Conservation (phyloP, 768 basidiomycete species). For the Hemileccinum rubropunctum region DNA sequence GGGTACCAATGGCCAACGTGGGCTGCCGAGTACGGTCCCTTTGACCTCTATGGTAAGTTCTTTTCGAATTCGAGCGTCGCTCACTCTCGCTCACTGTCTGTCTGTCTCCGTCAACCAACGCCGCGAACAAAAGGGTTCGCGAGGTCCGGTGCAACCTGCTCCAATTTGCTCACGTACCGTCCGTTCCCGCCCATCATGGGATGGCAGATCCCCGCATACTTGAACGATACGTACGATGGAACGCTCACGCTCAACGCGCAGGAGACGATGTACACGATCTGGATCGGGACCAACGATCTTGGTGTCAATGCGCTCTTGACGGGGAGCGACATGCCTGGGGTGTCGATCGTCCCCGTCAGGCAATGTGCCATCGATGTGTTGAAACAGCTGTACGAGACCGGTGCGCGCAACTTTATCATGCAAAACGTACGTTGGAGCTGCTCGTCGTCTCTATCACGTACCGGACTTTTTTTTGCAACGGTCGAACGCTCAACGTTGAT, state of each 20-base stretch:
- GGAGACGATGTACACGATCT: slow-evolving; percentile 60
- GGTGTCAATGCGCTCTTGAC: slow-evolving; percentile 54
- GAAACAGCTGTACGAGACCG: slow-evolving; percentile 50
- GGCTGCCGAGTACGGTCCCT: slow-evolving; percentile 51
- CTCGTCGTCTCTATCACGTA: no score
- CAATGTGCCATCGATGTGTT: slow-evolving; percentile 61
- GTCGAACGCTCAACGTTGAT: no score
- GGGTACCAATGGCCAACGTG: slow-evolving; percentile 62
- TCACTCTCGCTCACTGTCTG: no score
- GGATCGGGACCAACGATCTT: slow-evolving; percentile 70
- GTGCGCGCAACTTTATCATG: slow-evolving; percentile 67
- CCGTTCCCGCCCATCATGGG: slow-evolving; percentile 58
- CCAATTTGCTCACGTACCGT: slow-evolving; percentile 56
- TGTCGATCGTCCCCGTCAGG: slow-evolving; percentile 57
- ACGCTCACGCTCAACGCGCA: slow-evolving; percentile 34
- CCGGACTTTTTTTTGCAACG: no score
- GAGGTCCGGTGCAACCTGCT: slow-evolving; percentile 61
- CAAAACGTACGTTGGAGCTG: slow-evolving; percentile 68
- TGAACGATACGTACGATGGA: slow-evolving; percentile 41
- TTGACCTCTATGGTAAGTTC: slow-evolving; percentile 44
- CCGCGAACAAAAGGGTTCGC: slow-evolving; percentile 39
- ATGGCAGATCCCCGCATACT: slow-evolving; percentile 46
- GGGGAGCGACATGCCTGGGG: slow-evolving; percentile 41
- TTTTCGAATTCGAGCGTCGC: no score
- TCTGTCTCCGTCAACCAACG: no score